phyloP scores from a whole-genome alignment of 139 green algal genomes.

The Zygnema circumcarinatum region DNA sequence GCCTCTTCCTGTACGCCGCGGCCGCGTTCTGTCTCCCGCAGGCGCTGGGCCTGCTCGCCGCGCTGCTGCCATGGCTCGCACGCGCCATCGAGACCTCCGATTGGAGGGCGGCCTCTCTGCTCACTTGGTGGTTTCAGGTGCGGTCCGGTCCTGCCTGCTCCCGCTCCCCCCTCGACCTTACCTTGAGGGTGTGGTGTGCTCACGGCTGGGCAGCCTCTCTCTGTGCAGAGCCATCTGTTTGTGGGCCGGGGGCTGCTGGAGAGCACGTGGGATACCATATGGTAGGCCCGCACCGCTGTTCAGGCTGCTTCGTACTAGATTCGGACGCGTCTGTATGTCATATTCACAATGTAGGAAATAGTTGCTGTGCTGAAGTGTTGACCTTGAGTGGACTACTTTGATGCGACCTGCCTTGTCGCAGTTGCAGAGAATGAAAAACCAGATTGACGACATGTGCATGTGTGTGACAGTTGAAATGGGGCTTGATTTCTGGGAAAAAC shows the following conservation, averaged over 20 bases:
- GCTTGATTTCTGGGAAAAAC: slow-evolving; percentile 3
- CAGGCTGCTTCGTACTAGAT: too few relatives aligned
- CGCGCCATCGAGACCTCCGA: slow-evolving; percentile 36
- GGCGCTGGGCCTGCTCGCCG: slow-evolving; percentile 19
- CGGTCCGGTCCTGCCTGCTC: background rate
- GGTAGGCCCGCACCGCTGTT: slow-evolving; percentile 8
- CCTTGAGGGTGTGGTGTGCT: slow-evolving; percentile 3
- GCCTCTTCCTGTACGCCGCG: background rate
- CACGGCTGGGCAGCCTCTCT: background rate
- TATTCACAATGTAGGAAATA: too few relatives aligned
- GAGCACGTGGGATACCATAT: slow-evolving; percentile 36
- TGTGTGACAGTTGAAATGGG: background rate
- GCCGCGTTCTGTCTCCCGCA: slow-evolving; percentile 21
- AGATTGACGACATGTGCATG: too few relatives aligned
- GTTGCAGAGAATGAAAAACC: too few relatives aligned
- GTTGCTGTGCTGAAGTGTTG: too few relatives aligned
- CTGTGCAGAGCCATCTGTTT: slow-evolving; percentile 22
- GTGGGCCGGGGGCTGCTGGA: slow-evolving; percentile 37
- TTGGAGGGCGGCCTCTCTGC: slow-evolving; percentile 3
- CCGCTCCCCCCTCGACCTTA: too few relatives aligned
- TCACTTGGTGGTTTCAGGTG: slow-evolving; percentile 43
- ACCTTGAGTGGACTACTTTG: too few relatives aligned
- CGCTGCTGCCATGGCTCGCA: background rate
- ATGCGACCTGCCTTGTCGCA: too few relatives aligned
- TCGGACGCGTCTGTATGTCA: too few relatives aligned